Conservation (phyloP, 768 basidiomycete species). For the Royoungia palumana region DNA sequence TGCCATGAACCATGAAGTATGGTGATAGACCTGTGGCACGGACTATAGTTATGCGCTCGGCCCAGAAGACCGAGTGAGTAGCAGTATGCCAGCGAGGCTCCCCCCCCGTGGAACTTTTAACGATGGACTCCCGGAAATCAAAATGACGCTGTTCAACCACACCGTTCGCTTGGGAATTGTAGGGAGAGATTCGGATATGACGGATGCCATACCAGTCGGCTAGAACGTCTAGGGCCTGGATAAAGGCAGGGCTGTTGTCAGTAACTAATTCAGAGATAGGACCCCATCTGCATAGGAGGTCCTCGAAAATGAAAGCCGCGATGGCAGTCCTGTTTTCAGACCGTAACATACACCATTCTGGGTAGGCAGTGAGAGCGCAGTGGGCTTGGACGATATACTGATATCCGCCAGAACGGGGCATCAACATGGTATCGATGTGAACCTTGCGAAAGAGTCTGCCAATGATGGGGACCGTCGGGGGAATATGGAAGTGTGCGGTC, state of each 20-base stretch:
- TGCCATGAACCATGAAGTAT: too few species aligned
- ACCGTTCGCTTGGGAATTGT: background rate
- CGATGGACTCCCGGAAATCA: background rate
- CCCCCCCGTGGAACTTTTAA: too few species aligned
- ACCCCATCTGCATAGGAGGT: conserved; percentile 13
- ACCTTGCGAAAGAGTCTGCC: conserved; percentile 13
- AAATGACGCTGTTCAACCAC: background rate
- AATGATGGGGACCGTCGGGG: background rate
- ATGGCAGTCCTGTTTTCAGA: conserved; percentile 16
- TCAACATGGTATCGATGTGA: background rate
- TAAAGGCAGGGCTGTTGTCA: background rate
- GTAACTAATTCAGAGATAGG: conserved; percentile 2
- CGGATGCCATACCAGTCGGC: background rate
- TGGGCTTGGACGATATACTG: conserved; percentile 16
- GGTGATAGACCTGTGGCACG: too few species aligned
- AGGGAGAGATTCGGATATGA: background rate
- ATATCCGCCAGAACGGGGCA: background rate
- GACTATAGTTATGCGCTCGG: too few species aligned
- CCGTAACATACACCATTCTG: conserved; percentile 31
- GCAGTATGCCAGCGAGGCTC: too few species aligned
- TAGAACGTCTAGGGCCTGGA: background rate
- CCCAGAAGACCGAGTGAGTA: too few species aligned
- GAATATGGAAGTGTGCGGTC: conserved; percentile 20
- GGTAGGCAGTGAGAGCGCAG: background rate
- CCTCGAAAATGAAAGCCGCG: conserved; percentile 15